Evolutionary conservation across 108 stramenopile genomes (phyloP), one percentile per base, ranked within the genome.

Genomic region (Cyclotella cryptica): DNA sequence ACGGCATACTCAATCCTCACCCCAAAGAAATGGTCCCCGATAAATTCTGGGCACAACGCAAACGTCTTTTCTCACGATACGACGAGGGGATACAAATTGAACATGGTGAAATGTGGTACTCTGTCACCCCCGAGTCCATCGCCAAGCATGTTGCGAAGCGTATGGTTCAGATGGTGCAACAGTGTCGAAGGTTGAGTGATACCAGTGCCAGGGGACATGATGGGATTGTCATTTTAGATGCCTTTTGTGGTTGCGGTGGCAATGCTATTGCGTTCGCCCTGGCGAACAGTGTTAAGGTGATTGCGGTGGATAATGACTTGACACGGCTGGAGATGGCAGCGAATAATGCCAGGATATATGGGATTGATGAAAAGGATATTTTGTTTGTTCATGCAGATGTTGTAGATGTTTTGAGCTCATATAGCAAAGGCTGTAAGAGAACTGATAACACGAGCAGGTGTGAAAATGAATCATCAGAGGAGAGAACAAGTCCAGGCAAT

Each of bases 171-270:
- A 44, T 73, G 58, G 53, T 68, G 57, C 45, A 35, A 61, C 17
- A 65, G 10, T 24, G 47, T 28, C n/a, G 35, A 69, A 21, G 18
- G 22, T 35, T 18, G 68, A 53, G 58, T 44, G 57, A 49, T 46
- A 15, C 22, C 35, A 57, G 22, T 53, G 30, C 29, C 5, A 7
- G 14, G 40, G 6, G 24, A 39, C 6, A 41, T 55, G 61, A 53
- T 49, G 24, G 30, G 47, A 42, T 79, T 41, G 63, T 92, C 4
- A 79, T 95, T 17, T 54, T 95, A 42, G 94, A 95, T 74, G 80
- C 85, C 17, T 95, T 95, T 78, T 92, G 92, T 83, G 94, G 94
- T 28, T 91, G 90, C 71, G 94, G 94, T 27, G 94, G 94, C 10
- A 95, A 95, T 77, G 79, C 87, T 11, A 91, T 95, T 64, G 92